phyloP scores from a whole-genome alignment of 768 basidiomycete genomes.

The Leccinum incarnatum region DNA sequence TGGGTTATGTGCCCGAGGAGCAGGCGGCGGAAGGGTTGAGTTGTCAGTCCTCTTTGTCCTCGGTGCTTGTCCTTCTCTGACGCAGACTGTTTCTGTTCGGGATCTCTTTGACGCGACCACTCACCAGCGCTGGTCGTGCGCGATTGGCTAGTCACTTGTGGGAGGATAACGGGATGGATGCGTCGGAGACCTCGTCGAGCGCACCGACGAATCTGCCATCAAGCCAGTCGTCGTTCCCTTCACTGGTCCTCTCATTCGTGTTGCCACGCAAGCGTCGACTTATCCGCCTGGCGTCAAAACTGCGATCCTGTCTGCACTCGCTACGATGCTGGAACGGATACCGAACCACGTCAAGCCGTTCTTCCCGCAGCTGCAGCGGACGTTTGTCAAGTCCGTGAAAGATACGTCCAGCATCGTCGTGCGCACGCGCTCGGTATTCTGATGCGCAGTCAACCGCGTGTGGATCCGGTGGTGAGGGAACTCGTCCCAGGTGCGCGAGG shows the following conservation, averaged over 20 bases:
- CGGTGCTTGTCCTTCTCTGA: neutral
- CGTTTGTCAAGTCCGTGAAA: slow-evolving; percentile 89
- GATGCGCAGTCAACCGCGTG: slow-evolving; percentile 87
- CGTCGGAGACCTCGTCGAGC: slow-evolving; percentile 88
- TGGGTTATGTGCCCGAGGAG: slow-evolving; percentile 67
- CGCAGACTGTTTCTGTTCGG: neutral
- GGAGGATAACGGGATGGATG: too few species aligned
- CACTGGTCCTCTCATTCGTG: slow-evolving; percentile 93
- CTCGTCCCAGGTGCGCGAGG: slow-evolving; percentile 59
- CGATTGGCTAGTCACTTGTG: slow-evolving; percentile 15
- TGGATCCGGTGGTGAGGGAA: slow-evolving; percentile 94
- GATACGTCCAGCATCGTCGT: slow-evolving; percentile 78
- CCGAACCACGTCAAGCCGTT: slow-evolving; percentile 93
- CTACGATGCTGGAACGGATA: slow-evolving; percentile 80
- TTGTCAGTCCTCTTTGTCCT: slow-evolving; percentile 2
- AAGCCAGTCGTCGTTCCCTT: slow-evolving; percentile 95
- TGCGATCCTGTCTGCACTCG: slow-evolving; percentile 83
- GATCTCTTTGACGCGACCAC: neutral
- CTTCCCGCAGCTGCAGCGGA: slow-evolving; percentile 96
- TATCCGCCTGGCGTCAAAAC: slow-evolving; percentile 93
- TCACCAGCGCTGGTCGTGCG: slow-evolving; percentile 71
- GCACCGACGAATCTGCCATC: slow-evolving; percentile 80
- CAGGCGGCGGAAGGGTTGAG: slow-evolving; percentile 69
- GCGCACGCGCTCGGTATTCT: slow-evolving; percentile 76
- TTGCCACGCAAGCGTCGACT: slow-evolving; percentile 84